phyloP scores from a whole-genome alignment of 305 asterid species.

The Solanum aculeatissimum region DNA sequence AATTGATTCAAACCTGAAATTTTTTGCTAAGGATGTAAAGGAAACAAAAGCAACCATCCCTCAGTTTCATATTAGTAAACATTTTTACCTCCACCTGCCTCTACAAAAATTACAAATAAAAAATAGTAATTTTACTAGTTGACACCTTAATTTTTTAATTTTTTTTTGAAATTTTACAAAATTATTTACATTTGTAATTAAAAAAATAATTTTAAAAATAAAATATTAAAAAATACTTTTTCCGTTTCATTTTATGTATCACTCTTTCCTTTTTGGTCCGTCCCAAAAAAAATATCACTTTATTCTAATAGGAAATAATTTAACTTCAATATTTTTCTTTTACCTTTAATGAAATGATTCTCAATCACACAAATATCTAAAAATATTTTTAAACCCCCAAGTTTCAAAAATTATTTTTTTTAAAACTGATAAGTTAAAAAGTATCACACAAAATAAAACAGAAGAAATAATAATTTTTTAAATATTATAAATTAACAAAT shows the following conservation, averaged over 20 bases:
- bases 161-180: neutral
- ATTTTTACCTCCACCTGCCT: neutral
- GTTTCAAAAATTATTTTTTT: no score
- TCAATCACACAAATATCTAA: no score
- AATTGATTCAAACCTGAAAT: rapidly evolving
- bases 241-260: no score
- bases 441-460: no score
- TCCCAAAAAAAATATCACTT: no score
- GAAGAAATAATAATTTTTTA: neutral
- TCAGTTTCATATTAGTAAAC: neutral
- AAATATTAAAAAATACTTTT: neutral
- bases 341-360: no score
- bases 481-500: neutral
- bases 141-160: neutral
- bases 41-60: neutral
- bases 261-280: rapidly evolving
- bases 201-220: neutral
- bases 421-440: no score
- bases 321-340: no score
- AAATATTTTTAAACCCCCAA: no score
- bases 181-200: neutral
- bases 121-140: neutral
- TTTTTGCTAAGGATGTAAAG: neutral
- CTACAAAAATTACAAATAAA: rapidly evolving
- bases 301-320: no score